Base-by-base conservation (phyloP, 2,329 filamentous ascomycete genomes). In the Camillea tinctor region DNA sequence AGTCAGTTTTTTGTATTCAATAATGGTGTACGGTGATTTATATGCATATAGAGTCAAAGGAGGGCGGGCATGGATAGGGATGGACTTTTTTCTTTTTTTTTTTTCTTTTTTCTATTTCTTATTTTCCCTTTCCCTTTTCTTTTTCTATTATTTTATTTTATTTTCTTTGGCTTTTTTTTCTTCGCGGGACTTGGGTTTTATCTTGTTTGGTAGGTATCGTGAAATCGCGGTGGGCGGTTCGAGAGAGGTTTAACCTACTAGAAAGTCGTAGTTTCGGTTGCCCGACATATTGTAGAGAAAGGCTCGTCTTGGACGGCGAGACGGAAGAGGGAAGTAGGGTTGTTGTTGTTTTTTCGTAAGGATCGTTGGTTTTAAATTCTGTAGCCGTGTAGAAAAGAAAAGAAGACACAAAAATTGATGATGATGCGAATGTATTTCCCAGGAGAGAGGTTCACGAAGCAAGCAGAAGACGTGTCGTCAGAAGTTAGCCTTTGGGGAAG, bases 231-330 rank as follows among this genome's bases (percentile, higher is more conserved):
- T 49, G 54, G 26, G 36, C 36, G 49, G 30, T 36, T 17, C 21
- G 51, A n/a, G 55, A 23, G 62, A 66, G 60, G 62, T 50, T 36
- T 30, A 52, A 79, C 88, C 74, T 88, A 98, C 94, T 80, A 99
- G 85, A 79, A 98, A 98, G 79, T 99, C 95, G 81, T 99, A 99
- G 84, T 99, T 99, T 79, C 95, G 88, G 84, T 94, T 96, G 78
- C 91, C 92, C 73, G 95, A 93, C 95, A 99, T 99, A 71, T 74
- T 83, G 77, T 66, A 64, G 67, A 71, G 66, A 59, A 60, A 60
- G 53, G 64, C 66, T 66, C 62, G 64, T 63, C 63, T 19, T 63
- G 61, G 65, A 64, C 62, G 62, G 59, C 63, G 21, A 58, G 54
- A 36, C 23, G 56, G 36, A 11, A 30, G 26, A 30, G 26, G 6